phyloP scores from a whole-genome alignment of 345 rosid species.

The Rhodamnia argentea region DNA sequence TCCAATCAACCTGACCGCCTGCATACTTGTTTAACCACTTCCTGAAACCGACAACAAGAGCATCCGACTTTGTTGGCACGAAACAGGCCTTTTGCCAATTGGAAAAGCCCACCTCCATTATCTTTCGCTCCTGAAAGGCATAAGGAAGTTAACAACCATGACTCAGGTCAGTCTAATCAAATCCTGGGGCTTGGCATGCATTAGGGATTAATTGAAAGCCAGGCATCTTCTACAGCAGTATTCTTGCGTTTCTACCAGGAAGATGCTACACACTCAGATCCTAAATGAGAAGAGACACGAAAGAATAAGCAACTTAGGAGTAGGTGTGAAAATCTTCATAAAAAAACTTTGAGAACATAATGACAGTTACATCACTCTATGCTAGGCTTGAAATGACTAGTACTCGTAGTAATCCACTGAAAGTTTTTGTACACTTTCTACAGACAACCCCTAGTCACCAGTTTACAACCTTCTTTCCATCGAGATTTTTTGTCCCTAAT shows the following conservation, averaged over 20 bases:
- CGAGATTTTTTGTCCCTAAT: not conserved
- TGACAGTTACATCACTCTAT: not conserved
- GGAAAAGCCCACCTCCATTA: conserved; percentile 53
- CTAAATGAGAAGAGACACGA: not conserved
- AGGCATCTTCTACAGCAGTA: not conserved
- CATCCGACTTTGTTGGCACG: conserved; percentile 73
- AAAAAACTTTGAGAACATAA: not conserved
- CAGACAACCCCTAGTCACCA: not conserved
- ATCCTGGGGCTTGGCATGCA: not conserved
- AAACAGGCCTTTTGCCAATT: conserved; percentile 88
- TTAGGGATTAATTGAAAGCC: not conserved
- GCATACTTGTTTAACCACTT: conserved; percentile 70
- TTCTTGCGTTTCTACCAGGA: not conserved
- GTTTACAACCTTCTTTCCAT: not conserved
- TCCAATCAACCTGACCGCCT: conserved; percentile 61
- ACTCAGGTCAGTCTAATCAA: not conserved
- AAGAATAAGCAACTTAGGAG: not conserved
- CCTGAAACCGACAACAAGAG: conserved; percentile 60
- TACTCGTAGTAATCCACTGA: not conserved
- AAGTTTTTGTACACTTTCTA: not conserved
- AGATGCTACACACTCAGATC: not conserved
- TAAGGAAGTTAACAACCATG: not conserved
- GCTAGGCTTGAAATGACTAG: not conserved
- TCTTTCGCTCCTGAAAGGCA: conserved; percentile 56
- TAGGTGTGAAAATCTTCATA: not conserved